Percentiles rank a stretch among this genome's conserved stretches.
These are phyloP conservation scores for Blepharisma undulans DNA, from an alignment of 169 alveolate genomes.

Conservation along the genomic window DNA sequence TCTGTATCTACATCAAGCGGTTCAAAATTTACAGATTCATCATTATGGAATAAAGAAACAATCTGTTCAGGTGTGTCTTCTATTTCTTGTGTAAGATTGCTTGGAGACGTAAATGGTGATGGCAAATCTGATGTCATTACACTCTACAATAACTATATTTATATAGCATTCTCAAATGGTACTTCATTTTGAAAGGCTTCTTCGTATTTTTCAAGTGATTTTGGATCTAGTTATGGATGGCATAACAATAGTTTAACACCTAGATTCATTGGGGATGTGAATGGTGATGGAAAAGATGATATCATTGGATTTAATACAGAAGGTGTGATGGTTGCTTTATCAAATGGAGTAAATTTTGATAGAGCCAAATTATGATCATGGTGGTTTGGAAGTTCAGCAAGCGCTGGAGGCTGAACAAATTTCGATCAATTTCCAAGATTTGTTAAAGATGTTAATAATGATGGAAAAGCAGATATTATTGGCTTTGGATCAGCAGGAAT, in stretches of 20 bases:
- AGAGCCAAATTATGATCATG: not conserved
- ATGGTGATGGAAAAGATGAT: not conserved
- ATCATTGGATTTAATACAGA: not conserved
- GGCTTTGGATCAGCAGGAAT: not conserved
- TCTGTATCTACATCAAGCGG: not conserved
- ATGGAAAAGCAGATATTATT: constrained; percentile 10
- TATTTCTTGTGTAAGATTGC: not conserved
- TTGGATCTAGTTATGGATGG: not conserved
- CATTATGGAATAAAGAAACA: not conserved
- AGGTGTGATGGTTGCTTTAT: not conserved
- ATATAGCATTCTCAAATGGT: not conserved
- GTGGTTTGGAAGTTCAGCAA: not conserved
- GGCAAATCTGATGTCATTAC: not conserved
- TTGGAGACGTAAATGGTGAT: not conserved
- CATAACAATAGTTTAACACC: not conserved
- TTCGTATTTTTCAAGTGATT: not conserved
- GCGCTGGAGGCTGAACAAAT: not conserved
- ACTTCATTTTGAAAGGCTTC: not conserved
- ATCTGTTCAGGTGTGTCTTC: not conserved
- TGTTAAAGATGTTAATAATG: not conserved
- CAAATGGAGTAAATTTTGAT: not conserved
- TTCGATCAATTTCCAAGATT: not conserved
- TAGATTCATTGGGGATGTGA: not conserved
- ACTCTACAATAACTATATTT: not conserved
- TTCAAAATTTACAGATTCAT: not conserved